These are phyloP conservation scores for Lipomyces yamanashiensis DNA, from an alignment of 805 yeast genomes.

Conservation along the genomic window DNA sequence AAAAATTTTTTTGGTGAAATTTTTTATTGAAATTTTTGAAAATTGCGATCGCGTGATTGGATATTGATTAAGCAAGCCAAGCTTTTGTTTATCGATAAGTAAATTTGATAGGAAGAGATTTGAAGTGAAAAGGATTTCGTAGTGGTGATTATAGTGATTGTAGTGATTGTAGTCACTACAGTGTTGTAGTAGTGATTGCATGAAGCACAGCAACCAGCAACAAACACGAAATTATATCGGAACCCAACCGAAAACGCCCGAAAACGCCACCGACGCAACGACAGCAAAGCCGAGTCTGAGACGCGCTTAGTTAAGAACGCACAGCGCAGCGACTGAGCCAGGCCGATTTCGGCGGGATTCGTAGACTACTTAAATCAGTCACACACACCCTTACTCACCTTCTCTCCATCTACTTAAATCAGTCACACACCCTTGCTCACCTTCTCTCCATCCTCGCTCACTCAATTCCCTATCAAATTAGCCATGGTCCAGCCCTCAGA, in stretches of 20 bases:
- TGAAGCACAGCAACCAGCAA: not conserved
- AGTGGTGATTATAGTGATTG: too few relatives aligned
- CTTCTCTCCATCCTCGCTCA: not conserved
- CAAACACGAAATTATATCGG: too few relatives aligned
- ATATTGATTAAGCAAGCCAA: too few relatives aligned
- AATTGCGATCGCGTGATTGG: too few relatives aligned
- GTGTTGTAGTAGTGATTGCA: too few relatives aligned
- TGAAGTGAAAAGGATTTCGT: too few relatives aligned
- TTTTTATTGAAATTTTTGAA: too few relatives aligned
- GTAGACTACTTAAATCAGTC: too few relatives aligned
- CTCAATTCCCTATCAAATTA: not conserved
- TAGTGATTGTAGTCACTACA: not conserved
- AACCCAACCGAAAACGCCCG: not conserved
- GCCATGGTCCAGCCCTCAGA: conserved; percentile 62
- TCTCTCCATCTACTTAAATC: not conserved
- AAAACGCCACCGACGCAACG: conserved; percentile 16
- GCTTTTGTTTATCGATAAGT: too few relatives aligned
- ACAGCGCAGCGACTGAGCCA: not conserved
- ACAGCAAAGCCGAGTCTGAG: conserved; percentile 7
- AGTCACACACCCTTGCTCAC: not conserved
- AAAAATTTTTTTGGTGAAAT: too few relatives aligned
- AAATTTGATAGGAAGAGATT: too few relatives aligned
- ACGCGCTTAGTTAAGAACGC: not conserved
- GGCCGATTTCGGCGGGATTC: not conserved
- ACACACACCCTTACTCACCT: not conserved